phyloP scores from a whole-genome alignment of 129 eudicot genomes.

The Artemisia tridentata region DNA sequence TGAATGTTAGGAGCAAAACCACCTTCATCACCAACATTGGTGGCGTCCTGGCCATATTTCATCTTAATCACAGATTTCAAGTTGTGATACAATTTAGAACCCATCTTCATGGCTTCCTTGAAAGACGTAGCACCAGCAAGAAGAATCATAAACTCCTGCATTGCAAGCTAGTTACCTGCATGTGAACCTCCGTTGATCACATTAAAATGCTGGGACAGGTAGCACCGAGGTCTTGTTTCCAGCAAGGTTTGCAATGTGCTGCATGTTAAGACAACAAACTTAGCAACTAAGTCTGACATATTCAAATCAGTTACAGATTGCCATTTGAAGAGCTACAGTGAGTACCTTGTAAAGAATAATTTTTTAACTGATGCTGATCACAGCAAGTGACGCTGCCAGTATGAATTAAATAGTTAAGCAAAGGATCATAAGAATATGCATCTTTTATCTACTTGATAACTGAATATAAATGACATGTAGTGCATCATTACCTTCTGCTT shows the following conservation, averaged over 20 bases:
- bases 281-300: too few species aligned
- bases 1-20: conserved; percentile 56
- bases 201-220: conserved; percentile 35
- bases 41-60: conserved; percentile 55
- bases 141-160: conserved; percentile 40
- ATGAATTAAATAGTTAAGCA: background rate
- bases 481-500: conserved; percentile 36
- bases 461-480: too few species aligned
- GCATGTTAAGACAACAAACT: conserved; percentile 3
- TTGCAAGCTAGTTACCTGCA: conserved; percentile 40
- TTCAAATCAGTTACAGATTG: too few species aligned
- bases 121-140: conserved; percentile 37
- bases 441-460: background rate
- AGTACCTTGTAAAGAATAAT: conserved; percentile 36
- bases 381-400: conserved; percentile 42
- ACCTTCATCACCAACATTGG: conserved; percentile 51
- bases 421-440: background rate
- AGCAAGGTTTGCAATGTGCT: conserved; percentile 43
- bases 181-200: conserved; percentile 42
- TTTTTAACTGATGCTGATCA: conserved; percentile 39
- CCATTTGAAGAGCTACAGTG: background rate
- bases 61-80: conserved; percentile 42
- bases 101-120: conserved; percentile 41
- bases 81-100: conserved; percentile 36
- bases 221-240: conserved; percentile 33